Percentiles rank a stretch among this genome's conserved stretches.
phyloP scores from a whole-genome alignment of 805 yeast species.

The Kazachstania psychrophila region DNA sequence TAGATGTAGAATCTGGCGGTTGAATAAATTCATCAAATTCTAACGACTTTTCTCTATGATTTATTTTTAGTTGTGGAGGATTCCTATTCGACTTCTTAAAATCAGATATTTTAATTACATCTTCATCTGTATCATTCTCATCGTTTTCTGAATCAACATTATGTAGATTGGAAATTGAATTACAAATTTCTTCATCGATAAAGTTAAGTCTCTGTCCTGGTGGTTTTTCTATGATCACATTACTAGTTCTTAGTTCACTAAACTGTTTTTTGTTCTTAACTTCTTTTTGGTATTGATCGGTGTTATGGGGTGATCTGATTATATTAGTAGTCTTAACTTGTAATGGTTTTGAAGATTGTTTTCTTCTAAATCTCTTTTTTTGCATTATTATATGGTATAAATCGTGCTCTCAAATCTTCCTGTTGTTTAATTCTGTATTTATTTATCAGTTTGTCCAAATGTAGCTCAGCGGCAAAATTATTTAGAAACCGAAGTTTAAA shows the following conservation, averaged over 20 bases:
- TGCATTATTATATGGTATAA: neutral
- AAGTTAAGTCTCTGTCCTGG: too few species aligned
- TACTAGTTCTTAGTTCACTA: too few species aligned
- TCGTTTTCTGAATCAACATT: neutral
- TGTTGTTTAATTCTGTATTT: too few species aligned
- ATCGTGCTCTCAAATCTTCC: too few species aligned
- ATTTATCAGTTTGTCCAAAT: too few species aligned
- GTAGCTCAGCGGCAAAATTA: too few species aligned
- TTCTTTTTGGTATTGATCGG: neutral
- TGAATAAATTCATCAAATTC: conserved; percentile 23
- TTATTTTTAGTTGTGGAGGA: neutral
- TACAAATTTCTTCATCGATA: too few species aligned
- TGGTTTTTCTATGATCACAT: too few species aligned
- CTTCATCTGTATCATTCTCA: neutral
- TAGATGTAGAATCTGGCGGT: conserved; percentile 27
- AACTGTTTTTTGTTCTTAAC: neutral
- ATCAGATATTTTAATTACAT: neutral
- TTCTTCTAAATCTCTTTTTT: neutral
- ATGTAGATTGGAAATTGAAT: neutral
- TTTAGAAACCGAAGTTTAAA: too few species aligned
- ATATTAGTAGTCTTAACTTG: neutral
- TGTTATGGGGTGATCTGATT: neutral
- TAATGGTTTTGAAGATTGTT: neutral
- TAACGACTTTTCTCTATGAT: conserved; percentile 10
- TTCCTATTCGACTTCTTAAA: neutral